phyloP scores from a whole-genome alignment of 2,329 filamentous ascomycete genomes.

The Akanthomyces muscarius region DNA sequence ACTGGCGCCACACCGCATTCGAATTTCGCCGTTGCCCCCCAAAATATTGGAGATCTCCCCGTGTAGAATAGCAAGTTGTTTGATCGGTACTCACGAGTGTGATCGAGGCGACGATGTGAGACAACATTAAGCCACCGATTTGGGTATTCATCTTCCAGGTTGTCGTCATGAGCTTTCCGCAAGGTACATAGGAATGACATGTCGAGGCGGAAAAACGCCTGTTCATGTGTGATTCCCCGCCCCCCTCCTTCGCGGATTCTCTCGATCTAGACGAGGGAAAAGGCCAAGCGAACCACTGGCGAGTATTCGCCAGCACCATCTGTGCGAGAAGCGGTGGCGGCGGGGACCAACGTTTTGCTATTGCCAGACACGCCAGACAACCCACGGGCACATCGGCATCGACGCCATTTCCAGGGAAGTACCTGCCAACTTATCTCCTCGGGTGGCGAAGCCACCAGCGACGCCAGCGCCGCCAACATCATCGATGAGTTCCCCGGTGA shows the following conservation, averaged over 20 bases:
- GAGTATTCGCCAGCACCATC: background rate
- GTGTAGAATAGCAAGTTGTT: background rate
- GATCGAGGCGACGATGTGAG: background rate
- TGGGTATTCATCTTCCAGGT: background rate
- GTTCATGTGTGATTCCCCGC: background rate
- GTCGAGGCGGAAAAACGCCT: background rate
- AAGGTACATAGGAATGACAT: background rate
- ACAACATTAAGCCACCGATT: background rate
- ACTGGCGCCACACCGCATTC: background rate
- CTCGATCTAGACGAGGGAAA: background rate
- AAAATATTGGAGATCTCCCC: background rate
- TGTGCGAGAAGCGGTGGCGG: slow-evolving; percentile 17
- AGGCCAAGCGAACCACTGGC: background rate
- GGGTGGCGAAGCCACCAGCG: background rate
- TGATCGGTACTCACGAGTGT: background rate
- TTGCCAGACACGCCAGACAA: background rate
- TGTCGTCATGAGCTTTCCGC: background rate
- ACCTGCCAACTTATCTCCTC: background rate
- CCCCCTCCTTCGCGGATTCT: background rate
- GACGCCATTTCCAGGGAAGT: background rate
- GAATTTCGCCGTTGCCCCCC: background rate
- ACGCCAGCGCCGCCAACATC: background rate
- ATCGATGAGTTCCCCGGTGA: background rate
- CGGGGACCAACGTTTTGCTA: background rate
- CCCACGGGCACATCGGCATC: background rate